Base-by-base conservation (phyloP, 768 basidiomycete genomes). In the Trametes cinnabarina region DNA sequence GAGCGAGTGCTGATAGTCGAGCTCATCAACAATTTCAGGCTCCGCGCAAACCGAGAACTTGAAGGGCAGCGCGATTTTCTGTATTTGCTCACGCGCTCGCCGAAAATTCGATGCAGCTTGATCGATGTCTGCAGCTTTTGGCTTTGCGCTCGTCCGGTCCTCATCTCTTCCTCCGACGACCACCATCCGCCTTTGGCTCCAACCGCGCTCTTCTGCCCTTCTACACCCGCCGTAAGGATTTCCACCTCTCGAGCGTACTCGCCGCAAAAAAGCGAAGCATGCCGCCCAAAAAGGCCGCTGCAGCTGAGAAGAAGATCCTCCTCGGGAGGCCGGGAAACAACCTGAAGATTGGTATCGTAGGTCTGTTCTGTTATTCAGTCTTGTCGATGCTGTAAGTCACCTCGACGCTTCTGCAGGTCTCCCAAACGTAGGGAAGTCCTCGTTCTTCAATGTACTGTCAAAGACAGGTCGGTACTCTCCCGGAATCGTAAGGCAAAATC, bases 261-360 rank as follows among this genome's bases (percentile, higher is more conserved):
- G 17, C 44, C 25, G 63, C 63, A 10, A 63, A 61, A 44, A 66
- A 64, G 47, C 87, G 86, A 75, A 84, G 74, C 70, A 97, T 96
- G 94, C 87, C 93, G 3, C 95, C 95, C 14, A 95, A 93, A 77
- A 95, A 96, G 75, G 85, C 86, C 51, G 76, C 77, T 51, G 79
- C 72, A 23, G 76, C 77, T 11, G 92, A 94, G 76, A 97, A 94
- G 79, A 96, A 92, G 75, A 74, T 79, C 23, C 76, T 94, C 17
- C 86, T 98, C 34, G 97, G 97, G 43, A 77, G 94, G 55, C 96
- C 97, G 32, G 80, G 90, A 64, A 99, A 99, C 79, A 98, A 98
- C 80, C 83, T 98, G 70, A 92, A 95, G 84, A 90, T 98, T 69
- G 97, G 97, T 71, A 96, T 97, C 82, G 96, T 98, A 80, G 95